These are phyloP conservation scores for Pythium chondricola DNA, from an alignment of 352 stramenopile genomes.

Conservation along the genomic window DNA sequence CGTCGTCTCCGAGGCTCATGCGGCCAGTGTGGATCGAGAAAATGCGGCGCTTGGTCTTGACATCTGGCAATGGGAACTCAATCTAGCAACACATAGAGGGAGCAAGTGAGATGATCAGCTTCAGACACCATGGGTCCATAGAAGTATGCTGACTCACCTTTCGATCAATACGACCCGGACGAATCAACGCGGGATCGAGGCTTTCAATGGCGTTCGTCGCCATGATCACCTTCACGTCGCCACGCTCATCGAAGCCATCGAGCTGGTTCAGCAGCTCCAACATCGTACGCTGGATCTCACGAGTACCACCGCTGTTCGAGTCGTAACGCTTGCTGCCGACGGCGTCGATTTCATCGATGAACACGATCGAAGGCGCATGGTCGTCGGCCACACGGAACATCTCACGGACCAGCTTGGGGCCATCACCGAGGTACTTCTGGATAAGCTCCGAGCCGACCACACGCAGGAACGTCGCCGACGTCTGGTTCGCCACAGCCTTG, in stretches of 20 bases:
- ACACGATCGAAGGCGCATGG: constrained; percentile 98
- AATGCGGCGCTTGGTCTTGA: constrained; percentile 99
- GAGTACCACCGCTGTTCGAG: constrained; percentile 94
- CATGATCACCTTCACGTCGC: constrained; percentile 99
- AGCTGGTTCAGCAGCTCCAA: constrained; percentile 99
- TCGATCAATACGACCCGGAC: constrained; percentile 98
- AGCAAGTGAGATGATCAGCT: not conserved
- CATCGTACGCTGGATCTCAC: constrained; percentile 99
- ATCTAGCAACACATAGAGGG: constrained; percentile 66
- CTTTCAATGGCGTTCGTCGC: constrained; percentile 99
- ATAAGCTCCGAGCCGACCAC: constrained; percentile 99
- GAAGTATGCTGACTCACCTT: constrained; percentile 66
- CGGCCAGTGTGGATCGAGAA: constrained; percentile 99
- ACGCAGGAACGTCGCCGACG: constrained; percentile 98
- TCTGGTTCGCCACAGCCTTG: constrained; percentile 99
- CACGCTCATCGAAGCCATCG: constrained; percentile 99
- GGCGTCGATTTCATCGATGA: constrained; percentile 99
- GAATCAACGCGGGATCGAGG: constrained; percentile 98
- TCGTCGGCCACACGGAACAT: constrained; percentile 99
- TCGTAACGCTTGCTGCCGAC: constrained; percentile 99
- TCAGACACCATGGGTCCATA: constrained; percentile 1
- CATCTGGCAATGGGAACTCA: constrained; percentile 99
- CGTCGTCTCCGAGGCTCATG: constrained; percentile 98
- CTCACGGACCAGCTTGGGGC: constrained; percentile 99
- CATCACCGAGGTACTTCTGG: constrained; percentile 99